Conservation (phyloP, 179 eudicot species). For the Sideroxylon spinosum region DNA sequence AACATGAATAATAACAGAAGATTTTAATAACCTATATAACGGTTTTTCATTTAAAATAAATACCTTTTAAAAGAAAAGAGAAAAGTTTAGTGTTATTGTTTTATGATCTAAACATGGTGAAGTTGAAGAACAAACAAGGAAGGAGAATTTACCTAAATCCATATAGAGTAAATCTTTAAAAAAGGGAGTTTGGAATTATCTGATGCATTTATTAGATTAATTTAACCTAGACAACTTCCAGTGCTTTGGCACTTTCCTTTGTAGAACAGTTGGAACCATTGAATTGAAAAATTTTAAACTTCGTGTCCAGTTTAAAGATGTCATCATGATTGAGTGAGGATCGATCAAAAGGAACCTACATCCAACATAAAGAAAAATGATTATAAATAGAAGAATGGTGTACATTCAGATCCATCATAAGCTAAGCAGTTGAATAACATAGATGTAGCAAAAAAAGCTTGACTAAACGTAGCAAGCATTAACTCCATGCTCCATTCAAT, state of each 20-base stretch:
- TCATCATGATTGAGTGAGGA: conserved; percentile 92
- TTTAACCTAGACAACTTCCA: conserved; percentile 89
- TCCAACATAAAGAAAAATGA: not conserved
- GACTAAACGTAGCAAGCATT: too few relatives aligned
- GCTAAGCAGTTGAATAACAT: not conserved
- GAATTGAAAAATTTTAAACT: conserved; percentile 85
- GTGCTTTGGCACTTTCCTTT: conserved; percentile 96
- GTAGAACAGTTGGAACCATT: conserved; percentile 86
- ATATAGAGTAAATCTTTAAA: not conserved
- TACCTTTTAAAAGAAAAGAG: too few relatives aligned
- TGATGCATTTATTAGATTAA: too few relatives aligned
- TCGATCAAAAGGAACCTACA: conserved; percentile 76
- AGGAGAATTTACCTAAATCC: too few relatives aligned
- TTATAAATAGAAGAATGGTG: conserved; percentile 1
- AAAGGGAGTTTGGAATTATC: not conserved
- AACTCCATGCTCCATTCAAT: too few relatives aligned
- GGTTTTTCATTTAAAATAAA: too few relatives aligned
- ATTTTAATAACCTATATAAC: too few relatives aligned
- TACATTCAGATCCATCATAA: not conserved
- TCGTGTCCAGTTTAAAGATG: conserved; percentile 78
- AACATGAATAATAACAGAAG: too few relatives aligned
- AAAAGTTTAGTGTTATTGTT: too few relatives aligned
- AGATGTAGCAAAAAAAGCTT: conserved; percentile 33
- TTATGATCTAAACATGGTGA: too few relatives aligned
- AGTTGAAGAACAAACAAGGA: too few relatives aligned